Evolutionary conservation across 1,139 yeast species (phyloP), one percentile per base, ranked within the genome.

Genomic region (Pichia inconspicua): DNA sequence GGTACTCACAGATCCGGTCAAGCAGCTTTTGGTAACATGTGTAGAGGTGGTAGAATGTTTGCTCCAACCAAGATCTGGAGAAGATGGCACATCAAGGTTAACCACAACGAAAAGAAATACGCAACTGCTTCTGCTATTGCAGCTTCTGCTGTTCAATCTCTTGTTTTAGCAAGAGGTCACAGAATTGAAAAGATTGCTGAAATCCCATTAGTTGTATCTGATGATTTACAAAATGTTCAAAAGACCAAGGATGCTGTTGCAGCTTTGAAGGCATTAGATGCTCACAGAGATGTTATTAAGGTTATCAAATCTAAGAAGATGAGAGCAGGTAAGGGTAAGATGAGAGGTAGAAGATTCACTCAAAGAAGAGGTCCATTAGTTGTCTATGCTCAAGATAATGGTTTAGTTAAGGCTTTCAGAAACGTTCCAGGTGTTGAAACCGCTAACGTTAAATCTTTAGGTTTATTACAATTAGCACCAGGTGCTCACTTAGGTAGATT

Each of bases 41-140:
- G 98, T 84, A 92, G 98, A 80, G 97, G 97, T 76, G 98, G 98
- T 81, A 96, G 98, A 80, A 92, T 92, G 97, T 92, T 92, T 71
- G 97, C 98, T 75, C 98, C 98, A 75, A 92, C 98, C 77, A 92
- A 94, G 84, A 89, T 96, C 76, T 92, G 98, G 98, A 89, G 98
- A 86, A 89, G 84, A 80, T 92, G 98, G 98, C 95, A 94, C 89
- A 95, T 92, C 73, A 92, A 89, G 85, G 96, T 92, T 68, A 92
- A 92, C 96, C 97, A 89, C 78, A 92, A 90, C 88, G 96, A 92
- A 81, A 92, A 90, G 85, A 92, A 97, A 79, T 92, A 90, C 77
- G 99, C 99, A 64, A 90, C 97, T 66, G 97, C 97, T 69, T 92
- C 99, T 63, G 98, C 98, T 68, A 87, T 92, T 69, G 97, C 99